Base-by-base conservation (phyloP, 208 protist genomes). In the Vickermania spadyakhi region DNA sequence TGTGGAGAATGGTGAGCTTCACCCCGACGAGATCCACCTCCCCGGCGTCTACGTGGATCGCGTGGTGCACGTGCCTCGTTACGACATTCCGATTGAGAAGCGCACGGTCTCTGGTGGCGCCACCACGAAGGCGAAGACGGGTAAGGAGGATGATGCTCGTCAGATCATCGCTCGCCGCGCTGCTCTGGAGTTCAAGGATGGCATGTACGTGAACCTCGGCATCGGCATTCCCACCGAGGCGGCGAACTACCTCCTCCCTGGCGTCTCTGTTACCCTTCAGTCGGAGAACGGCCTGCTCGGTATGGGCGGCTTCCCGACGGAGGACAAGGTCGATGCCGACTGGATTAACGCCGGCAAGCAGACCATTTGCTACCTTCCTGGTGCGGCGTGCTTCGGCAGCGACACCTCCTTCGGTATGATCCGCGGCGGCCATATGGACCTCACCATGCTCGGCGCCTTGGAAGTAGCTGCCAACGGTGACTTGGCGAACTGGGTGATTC, bases 401-500 rank as follows among this genome's bases (percentile, higher is more conserved):
- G 67, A 79, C 13, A 83, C 88, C 22, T 98, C 96, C 7, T 99
- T 99, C 67, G 94, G 83, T 3, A 98, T 99, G 96, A 99, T 99
- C 60, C 85, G 97, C 62, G 97, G 96, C 56, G 93, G 85, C 21
- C 94, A 98, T 63, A 95, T 99, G 64, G 77, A 98, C 68, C 71
- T 98, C 13, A 98, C 97, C 52, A 97, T 99, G 73, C 79, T 99
- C 25, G 97, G 97, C 31, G 97, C 91, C 28, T 86, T 99, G 58
- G 85, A 99, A 72, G 97, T 99, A 4, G 68, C 85, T 4, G 53
- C 70, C 0, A 89, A 84, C 61, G 97, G 97, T 49, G 97, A 99
- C 68, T 75, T 99, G 0, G 97, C 97, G 11, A 99, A 98, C 84
- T 99, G 96, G 94, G 86, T 98, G 51, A 98, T 99, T 65, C 97